Evolutionary conservation across 768 basidiomycete genomes (phyloP).

Genomic region (Mrakia frigida): DNA sequence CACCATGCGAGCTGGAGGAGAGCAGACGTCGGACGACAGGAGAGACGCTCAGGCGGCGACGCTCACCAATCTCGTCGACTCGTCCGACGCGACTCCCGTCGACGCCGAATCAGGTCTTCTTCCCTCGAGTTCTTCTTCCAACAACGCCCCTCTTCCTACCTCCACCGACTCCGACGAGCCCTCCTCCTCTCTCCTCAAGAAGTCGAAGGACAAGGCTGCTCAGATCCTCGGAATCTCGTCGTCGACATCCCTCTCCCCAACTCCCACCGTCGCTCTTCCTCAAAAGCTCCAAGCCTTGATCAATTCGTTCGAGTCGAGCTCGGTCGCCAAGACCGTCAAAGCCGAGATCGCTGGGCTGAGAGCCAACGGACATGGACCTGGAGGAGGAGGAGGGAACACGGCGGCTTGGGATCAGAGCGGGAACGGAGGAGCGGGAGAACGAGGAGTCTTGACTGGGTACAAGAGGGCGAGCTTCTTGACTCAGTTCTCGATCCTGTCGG

Average conservation of each 20-base stretch:
- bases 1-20: conserved; percentile 54
- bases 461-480: conserved; percentile 77
- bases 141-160: background rate
- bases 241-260: conserved; percentile 2
- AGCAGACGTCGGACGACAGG: conserved; percentile 38
- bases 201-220: conserved; percentile 36
- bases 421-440: conserved; percentile 8
- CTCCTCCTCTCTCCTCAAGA: conserved; percentile 6
- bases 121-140: background rate
- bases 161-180: background rate
- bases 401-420: conserved; percentile 17
- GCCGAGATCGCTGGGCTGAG: conserved; percentile 53
- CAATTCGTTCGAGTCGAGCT: conserved; percentile 62
- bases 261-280: conserved; percentile 43
- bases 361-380: conserved; percentile 26
- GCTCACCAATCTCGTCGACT: conserved; percentile 39
- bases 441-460: conserved; percentile 42
- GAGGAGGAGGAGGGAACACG: conserved; percentile 23
- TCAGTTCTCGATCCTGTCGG: conserved; percentile 91
- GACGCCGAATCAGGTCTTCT: conserved; percentile 26
- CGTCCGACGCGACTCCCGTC: background rate
- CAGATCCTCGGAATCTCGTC: conserved; percentile 39
- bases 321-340: conserved; percentile 58
- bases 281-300: conserved; percentile 64
- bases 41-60: conserved; percentile 48